These are phyloP conservation scores for Peterozyma xylosa DNA, from an alignment of 805 yeast species.

Conservation along the genomic window DNA sequence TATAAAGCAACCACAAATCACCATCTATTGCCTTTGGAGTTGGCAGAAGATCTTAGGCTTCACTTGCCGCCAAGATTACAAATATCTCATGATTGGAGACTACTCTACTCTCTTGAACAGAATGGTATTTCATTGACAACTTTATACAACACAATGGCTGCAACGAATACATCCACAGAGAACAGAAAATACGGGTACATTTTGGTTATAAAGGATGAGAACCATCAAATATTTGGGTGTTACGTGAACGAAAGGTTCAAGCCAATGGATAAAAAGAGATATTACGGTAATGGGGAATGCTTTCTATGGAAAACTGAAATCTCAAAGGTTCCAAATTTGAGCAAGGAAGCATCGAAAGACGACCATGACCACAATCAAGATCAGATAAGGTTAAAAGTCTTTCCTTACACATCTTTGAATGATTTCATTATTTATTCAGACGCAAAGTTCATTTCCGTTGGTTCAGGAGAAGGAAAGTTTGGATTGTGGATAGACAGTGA, in stretches of 20 bases:
- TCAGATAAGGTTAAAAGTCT: slow-evolving; percentile 61
- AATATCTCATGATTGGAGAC: slow-evolving; percentile 67
- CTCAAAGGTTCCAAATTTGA: slow-evolving; percentile 24
- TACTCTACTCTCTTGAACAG: slow-evolving; percentile 82
- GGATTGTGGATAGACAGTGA: slow-evolving; percentile 84
- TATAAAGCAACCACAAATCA: slow-evolving; percentile 51
- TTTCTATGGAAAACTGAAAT: slow-evolving; percentile 77
- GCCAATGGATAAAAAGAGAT: slow-evolving; percentile 65
- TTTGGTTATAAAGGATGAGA: slow-evolving; percentile 59
- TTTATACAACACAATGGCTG: slow-evolving; percentile 53
- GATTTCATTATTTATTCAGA: slow-evolving; percentile 83
- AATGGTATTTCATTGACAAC: slow-evolving; percentile 86
- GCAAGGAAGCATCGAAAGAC: slow-evolving; percentile 7
- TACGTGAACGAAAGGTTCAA: slow-evolving; percentile 67
- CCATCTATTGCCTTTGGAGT: slow-evolving; percentile 41
- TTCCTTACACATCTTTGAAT: slow-evolving; percentile 81
- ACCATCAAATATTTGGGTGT: slow-evolving; percentile 66
- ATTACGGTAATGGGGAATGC: slow-evolving; percentile 93
- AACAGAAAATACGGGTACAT: slow-evolving; percentile 57
- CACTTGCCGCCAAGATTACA: slow-evolving; percentile 77
- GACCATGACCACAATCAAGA: slow-evolving; percentile 11
- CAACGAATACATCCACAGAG: slow-evolving; percentile 13
- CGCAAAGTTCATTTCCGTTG: slow-evolving; percentile 69
- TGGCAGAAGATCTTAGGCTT: slow-evolving; percentile 69
- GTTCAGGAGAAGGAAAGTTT: slow-evolving; percentile 89